Evolutionary conservation across 345 rosid genomes (phyloP).

Genomic region (Rhizophora mangle): DNA sequence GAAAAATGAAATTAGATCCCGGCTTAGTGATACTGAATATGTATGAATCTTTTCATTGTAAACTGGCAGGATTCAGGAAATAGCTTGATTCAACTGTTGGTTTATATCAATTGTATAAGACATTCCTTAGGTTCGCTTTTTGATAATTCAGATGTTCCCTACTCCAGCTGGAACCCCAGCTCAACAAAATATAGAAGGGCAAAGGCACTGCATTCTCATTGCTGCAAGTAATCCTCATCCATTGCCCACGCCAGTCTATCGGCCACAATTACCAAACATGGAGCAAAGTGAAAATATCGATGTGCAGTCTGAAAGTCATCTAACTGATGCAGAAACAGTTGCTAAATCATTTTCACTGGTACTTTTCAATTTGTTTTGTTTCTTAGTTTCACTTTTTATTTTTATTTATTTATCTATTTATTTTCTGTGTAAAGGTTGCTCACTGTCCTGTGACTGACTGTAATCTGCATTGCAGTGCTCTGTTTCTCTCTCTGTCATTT

Average conservation of each 20-base stretch:
- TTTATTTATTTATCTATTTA: slow-evolving; percentile 8
- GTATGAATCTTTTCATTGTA: too few relatives aligned
- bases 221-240: slow-evolving; percentile 90
- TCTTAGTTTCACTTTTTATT: not conserved
- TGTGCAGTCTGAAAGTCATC: slow-evolving; percentile 56
- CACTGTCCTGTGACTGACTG: slow-evolving; percentile 24
- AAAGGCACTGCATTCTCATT: slow-evolving; percentile 83
- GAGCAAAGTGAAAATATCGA: slow-evolving; percentile 63
- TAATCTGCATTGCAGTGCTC: slow-evolving; percentile 54
- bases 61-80: not conserved
- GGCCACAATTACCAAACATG: slow-evolving; percentile 59
- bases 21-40: too few relatives aligned
- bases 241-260: slow-evolving; percentile 92
- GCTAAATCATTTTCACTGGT: slow-evolving; percentile 80
- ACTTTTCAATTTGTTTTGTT: slow-evolving; percentile 12
- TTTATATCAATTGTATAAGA: not conserved
- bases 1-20: too few relatives aligned
- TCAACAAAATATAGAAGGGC: slow-evolving; percentile 61
- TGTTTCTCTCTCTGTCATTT: slow-evolving; percentile 80
- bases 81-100: not conserved
- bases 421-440: slow-evolving; percentile 2
- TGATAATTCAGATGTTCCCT: slow-evolving; percentile 68
- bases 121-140: slow-evolving; percentile 10
- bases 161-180: slow-evolving; percentile 55
- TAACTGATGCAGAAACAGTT: slow-evolving; percentile 87